A percentile compares a stretch with the other conserved stretches of the same genome.
These are phyloP conservation scores for Fusarium sp. DNA, from an alignment of 2,329 filamentous ascomycete genomes.

Conservation along the genomic window DNA sequence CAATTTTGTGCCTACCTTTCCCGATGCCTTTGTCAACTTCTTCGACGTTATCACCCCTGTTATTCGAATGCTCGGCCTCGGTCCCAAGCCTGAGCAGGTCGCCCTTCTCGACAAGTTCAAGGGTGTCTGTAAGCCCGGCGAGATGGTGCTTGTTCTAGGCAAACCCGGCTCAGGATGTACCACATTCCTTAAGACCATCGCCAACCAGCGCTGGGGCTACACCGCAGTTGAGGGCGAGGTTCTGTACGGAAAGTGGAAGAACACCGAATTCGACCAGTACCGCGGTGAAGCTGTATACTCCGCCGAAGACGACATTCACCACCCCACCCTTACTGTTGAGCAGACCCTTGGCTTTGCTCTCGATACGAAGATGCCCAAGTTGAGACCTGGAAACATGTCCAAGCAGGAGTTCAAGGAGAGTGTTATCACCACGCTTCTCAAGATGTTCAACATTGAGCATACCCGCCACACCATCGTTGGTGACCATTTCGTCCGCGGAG, in stretches of 20 bases:
- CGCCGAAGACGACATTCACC: conserved; percentile 81
- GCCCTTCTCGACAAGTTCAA: conserved; percentile 79
- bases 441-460: conserved; percentile 95
- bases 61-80: conserved; percentile 70
- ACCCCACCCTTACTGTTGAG: conserved; percentile 85
- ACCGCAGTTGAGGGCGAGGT: conserved; percentile 74
- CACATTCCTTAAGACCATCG: conserved; percentile 74
- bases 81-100: conserved; percentile 75
- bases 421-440: conserved; percentile 78
- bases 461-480: conserved; percentile 87
- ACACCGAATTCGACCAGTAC: conserved; percentile 77
- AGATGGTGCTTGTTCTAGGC: conserved; percentile 88
- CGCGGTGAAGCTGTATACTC: conserved; percentile 88
- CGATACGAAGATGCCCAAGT: conserved; percentile 85
- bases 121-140: conserved; percentile 79
- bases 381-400: conserved; percentile 78
- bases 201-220: conserved; percentile 71
- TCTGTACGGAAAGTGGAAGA: conserved; percentile 77
- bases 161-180: conserved; percentile 79
- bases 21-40: conserved; percentile 79
- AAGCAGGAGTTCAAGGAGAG: conserved; percentile 80
- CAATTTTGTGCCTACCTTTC: conserved; percentile 80
- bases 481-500: conserved; percentile 80
- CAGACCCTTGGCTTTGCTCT: conserved; percentile 88
- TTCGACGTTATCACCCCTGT: conserved; percentile 78